phyloP scores from a whole-genome alignment of 2,329 filamentous ascomycete species.

The Microdochium bolleyi region DNA sequence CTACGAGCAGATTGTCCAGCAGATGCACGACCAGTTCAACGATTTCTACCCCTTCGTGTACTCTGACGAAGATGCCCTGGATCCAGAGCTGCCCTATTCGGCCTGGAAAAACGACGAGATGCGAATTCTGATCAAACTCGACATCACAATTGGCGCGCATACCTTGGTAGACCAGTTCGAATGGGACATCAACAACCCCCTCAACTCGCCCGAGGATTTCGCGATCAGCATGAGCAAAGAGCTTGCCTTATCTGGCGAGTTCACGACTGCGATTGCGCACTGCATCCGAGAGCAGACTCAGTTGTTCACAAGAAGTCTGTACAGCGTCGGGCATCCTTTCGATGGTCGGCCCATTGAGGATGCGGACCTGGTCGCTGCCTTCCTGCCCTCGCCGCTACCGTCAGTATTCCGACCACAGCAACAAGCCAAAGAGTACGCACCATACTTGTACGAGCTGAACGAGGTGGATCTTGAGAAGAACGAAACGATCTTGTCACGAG shows the following conservation, averaged over 20 bases:
- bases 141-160: constrained; percentile 93
- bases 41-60: constrained; percentile 92
- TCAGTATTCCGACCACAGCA: constrained; percentile 85
- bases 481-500: constrained; percentile 86
- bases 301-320: constrained; percentile 87
- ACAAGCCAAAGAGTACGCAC: constrained; percentile 87
- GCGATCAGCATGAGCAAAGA: constrained; percentile 83
- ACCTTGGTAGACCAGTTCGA: constrained; percentile 96
- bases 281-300: constrained; percentile 95
- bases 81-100: constrained; percentile 81
- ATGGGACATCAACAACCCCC: constrained; percentile 95
- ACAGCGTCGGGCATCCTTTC: constrained; percentile 88
- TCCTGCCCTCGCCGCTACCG: constrained; percentile 76
- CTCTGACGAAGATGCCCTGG: constrained; percentile 82
- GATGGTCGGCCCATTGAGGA: constrained; percentile 92
- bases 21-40: constrained; percentile 81
- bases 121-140: constrained; percentile 90
- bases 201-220: constrained; percentile 93
- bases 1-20: constrained; percentile 51
- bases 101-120: constrained; percentile 99
- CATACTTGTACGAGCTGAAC: constrained; percentile 88
- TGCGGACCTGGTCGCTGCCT: constrained; percentile 75
- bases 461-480: constrained; percentile 85
- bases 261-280: constrained; percentile 94
- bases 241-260: constrained; percentile 86